Percentiles rank a stretch among this genome's conserved stretches.
These are phyloP conservation scores for Ceriops zippeliana DNA, from an alignment of 345 rosid genomes.

Conservation along the genomic window DNA sequence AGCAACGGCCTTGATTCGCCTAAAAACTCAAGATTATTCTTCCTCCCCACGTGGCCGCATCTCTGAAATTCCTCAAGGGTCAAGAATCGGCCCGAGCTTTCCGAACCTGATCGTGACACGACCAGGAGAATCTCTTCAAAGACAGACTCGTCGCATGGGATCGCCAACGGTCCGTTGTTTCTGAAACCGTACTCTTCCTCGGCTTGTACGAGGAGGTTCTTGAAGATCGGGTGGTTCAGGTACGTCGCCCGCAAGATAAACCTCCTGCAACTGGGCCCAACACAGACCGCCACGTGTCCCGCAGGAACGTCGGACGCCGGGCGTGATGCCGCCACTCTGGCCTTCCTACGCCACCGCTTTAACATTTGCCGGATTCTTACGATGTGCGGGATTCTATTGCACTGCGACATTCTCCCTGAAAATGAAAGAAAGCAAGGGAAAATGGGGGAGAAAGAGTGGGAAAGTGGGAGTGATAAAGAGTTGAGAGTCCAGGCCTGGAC, in stretches of 20 bases:
- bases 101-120: constrained; percentile 38
- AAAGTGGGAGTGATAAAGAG: no score
- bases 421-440: constrained; percentile 13
- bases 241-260: constrained; percentile 67
- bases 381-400: constrained; percentile 63
- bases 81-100: constrained; percentile 19
- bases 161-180: constrained; percentile 57
- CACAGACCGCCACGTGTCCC: constrained; percentile 80
- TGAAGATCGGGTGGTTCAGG: constrained; percentile 84
- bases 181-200: constrained; percentile 90
- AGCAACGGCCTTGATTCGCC: constrained; percentile 71
- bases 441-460: constrained; percentile 3
- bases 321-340: constrained; percentile 33
- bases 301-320: constrained; percentile 65
- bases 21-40: constrained; percentile 22
- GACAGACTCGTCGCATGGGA: constrained; percentile 77
- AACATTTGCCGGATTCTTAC: constrained; percentile 80
- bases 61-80: constrained; percentile 49
- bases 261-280: constrained; percentile 51
- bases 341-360: constrained; percentile 69
- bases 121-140: constrained; percentile 65
- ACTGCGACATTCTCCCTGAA: constrained; percentile 30
- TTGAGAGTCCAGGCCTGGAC: no score
- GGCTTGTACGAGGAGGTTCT: constrained; percentile 53
- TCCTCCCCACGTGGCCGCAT: constrained; percentile 47